These are phyloP conservation scores for Capronia epimyces DNA, from an alignment of 2,329 filamentous ascomycete species.

Conservation along the genomic window DNA sequence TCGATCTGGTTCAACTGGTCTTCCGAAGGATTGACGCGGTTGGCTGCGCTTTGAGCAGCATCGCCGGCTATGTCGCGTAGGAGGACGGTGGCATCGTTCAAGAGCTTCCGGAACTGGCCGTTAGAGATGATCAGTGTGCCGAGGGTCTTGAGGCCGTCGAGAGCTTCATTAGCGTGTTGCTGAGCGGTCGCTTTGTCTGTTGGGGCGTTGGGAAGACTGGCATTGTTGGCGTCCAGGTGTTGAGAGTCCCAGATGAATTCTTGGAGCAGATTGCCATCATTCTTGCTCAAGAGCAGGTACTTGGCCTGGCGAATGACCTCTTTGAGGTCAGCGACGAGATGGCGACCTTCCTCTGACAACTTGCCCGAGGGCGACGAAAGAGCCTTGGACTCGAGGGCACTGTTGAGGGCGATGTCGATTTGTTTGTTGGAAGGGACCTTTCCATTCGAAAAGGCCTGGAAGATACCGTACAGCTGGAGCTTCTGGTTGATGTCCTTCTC, in stretches of 20 bases:
- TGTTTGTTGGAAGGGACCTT: slow-evolving; percentile 94
- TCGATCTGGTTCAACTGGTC: slow-evolving; percentile 75
- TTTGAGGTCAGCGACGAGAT: slow-evolving; percentile 70
- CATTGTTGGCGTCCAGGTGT: slow-evolving; percentile 57
- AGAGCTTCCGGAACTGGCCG: slow-evolving; percentile 87
- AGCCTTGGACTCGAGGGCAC: slow-evolving; percentile 66
- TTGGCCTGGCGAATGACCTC: slow-evolving; percentile 81
- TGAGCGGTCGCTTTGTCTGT: slow-evolving; percentile 70
- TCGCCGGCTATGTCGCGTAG: slow-evolving; percentile 89
- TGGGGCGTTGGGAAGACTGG: slow-evolving; percentile 59
- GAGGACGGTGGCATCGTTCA: slow-evolving; percentile 74
- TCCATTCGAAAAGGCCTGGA: slow-evolving; percentile 71
- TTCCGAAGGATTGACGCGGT: slow-evolving; percentile 68
- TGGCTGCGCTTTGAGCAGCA: slow-evolving; percentile 72
- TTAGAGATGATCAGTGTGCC: slow-evolving; percentile 90
- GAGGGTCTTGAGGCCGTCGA: slow-evolving; percentile 79
- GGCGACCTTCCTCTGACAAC: slow-evolving; percentile 75
- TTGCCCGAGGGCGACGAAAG: slow-evolving; percentile 66
- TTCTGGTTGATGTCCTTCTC: slow-evolving; percentile 83
- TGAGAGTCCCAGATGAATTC: slow-evolving; percentile 96
- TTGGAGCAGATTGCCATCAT: slow-evolving; percentile 87
- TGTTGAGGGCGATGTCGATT: slow-evolving; percentile 92
- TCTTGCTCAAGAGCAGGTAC: slow-evolving; percentile 81
- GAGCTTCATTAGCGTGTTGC: slow-evolving; percentile 75
- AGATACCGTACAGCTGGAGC: slow-evolving; percentile 73